Conservation (phyloP, 768 basidiomycete genomes). For the Mrakia frigida region DNA sequence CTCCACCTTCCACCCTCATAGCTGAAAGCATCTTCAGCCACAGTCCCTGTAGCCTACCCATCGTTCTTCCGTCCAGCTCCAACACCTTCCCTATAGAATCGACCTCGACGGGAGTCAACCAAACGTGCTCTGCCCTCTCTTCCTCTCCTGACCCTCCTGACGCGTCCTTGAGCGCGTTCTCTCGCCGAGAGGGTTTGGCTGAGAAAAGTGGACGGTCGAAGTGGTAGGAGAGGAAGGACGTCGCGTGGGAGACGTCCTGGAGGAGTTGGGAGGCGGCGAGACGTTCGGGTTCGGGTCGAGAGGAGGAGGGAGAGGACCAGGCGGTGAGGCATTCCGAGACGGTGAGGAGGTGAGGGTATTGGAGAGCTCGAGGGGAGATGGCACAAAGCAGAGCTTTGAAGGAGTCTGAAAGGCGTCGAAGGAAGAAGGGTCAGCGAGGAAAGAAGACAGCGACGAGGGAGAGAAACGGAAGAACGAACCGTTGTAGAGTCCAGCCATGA, state of each 20-base stretch:
- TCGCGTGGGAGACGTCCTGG: constrained; percentile 8
- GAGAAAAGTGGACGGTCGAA: constrained; percentile 18
- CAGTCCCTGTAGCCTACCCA: constrained; percentile 18
- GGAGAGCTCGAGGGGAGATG: constrained; percentile 18
- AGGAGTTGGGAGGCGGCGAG: constrained; percentile 4
- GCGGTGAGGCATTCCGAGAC: neutral
- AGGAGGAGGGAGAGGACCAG: constrained; percentile 8
- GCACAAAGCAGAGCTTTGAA: constrained; percentile 29
- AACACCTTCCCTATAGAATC: constrained; percentile 6
- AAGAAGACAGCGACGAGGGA: neutral
- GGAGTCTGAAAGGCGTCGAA: constrained; percentile 10
- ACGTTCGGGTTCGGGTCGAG: neutral
- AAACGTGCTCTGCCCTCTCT: neutral
- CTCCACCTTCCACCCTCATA: neutral
- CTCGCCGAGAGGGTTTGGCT: neutral
- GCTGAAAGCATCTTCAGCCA: constrained; percentile 9
- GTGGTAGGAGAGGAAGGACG: neutral
- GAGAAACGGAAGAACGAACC: neutral
- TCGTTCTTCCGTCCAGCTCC: constrained; percentile 17
- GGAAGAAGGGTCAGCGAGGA: neutral
- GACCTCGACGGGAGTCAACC: neutral
- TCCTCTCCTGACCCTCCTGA: neutral
- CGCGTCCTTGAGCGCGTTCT: neutral
- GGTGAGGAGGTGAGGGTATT: constrained; percentile 20
- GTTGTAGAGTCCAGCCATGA: neutral